Evolutionary conservation across 176 grass and related monocot genomes (phyloP), one percentile per base, ranked within the genome.

Genomic region (Metroxylon sagu): DNA sequence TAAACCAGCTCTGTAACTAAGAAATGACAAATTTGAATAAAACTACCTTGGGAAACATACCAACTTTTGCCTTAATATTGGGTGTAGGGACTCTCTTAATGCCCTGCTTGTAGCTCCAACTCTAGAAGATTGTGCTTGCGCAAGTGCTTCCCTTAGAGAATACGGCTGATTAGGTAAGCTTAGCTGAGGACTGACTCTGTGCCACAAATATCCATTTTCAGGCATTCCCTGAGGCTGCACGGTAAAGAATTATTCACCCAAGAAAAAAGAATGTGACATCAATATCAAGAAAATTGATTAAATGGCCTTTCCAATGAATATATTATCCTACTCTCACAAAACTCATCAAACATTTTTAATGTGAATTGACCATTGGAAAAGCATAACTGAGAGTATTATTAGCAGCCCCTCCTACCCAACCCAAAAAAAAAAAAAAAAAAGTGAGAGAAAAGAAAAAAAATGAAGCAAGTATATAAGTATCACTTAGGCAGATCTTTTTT

Each of bases 161-260:
- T 98, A 98, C 31, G 93, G 93, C 69, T 98, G 93, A 59, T 92
- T 98, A 64, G 93, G 93, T 18, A 84, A 92, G 68, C 84, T 88
- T 71, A 98, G 65, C 53, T 98, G 84, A 79, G 93, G 93, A 61
- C 93, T 98, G 68, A 88, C 67, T 83, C 79, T 88, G 60, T 92
- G 86, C 93, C 93, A 98, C 62, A 98, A 75, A 79, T 85, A 98
- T 74, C 93, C 87, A 60, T 98, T 98, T 76, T 98, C 93, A 61
- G 87, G 81, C 62, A 84, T 92, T 72, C 87, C 93, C 62, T 85
- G 85, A 52, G 79, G 81, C 88, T 92, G 68, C 69, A 98, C 67
- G 69, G 78, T 74, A 81, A 43, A 14, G 18, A 58, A 54, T 35
- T 58, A 35, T 82, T 71, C 26, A 64, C 19, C 43, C n/a, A 29